phyloP scores from a whole-genome alignment of 208 protist species.

The Acanthamoeba lenticulata region DNA sequence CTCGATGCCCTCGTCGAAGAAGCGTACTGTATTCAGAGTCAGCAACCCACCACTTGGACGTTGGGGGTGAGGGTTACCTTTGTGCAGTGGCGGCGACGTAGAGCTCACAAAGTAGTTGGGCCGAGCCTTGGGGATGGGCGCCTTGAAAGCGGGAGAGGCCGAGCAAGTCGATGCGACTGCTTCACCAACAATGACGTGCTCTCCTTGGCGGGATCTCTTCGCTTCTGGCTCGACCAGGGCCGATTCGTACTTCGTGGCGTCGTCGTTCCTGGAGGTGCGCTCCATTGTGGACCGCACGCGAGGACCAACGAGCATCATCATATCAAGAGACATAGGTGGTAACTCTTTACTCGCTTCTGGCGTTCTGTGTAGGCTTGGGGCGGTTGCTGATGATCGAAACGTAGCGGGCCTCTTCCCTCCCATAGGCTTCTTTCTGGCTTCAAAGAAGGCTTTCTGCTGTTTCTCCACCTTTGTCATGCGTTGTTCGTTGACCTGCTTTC shows the following conservation, averaged over 20 bases:
- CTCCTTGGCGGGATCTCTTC: no score
- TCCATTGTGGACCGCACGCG: neutral
- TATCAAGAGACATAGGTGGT: slow-evolving; percentile 4
- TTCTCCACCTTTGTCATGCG: neutral
- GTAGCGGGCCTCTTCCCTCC: no score
- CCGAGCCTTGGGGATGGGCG: neutral
- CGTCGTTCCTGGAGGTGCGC: neutral
- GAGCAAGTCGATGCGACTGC: no score
- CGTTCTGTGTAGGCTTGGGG: no score
- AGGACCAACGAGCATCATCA: neutral
- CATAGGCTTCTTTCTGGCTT: neutral
- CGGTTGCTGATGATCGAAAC: no score
- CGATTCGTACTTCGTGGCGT: no score
- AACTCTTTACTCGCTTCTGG: no score
- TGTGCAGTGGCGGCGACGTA: neutral
- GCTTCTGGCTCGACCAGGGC: no score
- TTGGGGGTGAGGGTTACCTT: neutral
- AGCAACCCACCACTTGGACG: neutral
- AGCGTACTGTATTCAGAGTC: neutral
- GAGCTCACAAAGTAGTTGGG: slow-evolving; percentile 16
- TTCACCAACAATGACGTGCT: no score
- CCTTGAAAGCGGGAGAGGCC: neutral
- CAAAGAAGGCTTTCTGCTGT: slow-evolving; percentile 13
- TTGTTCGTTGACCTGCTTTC: neutral
- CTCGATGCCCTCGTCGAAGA: slow-evolving; percentile 31